These are phyloP conservation scores for Boletus bicolor DNA, from an alignment of 768 basidiomycete species.

Conservation along the genomic window DNA sequence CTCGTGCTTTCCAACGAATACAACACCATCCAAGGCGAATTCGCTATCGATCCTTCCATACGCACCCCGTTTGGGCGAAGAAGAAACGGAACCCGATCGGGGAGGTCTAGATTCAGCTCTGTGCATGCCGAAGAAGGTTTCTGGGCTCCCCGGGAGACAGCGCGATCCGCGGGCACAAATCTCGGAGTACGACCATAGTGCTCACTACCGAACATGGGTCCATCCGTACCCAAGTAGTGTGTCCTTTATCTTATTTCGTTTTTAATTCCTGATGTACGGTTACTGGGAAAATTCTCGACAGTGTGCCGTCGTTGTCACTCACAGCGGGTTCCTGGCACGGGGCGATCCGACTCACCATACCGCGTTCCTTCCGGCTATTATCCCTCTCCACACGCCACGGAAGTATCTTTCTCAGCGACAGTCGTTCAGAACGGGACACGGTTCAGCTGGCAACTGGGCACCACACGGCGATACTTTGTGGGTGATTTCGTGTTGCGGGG, in stretches of 20 bases:
- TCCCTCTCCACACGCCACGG: conserved; percentile 19
- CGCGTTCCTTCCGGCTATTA: conserved; percentile 22
- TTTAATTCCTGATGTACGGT: conserved; percentile 28
- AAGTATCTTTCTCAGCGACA: conserved; percentile 10
- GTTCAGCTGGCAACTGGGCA: conserved; percentile 18
- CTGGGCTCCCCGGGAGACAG: too few species aligned
- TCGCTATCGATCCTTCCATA: conserved; percentile 43
- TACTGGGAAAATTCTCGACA: conserved; percentile 12
- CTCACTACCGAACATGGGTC: too few species aligned
- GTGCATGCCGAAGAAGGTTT: conserved; percentile 33
- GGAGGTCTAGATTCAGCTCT: conserved; percentile 29
- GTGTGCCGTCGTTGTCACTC: conserved; percentile 16
- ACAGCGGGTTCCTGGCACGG: conserved; percentile 12
- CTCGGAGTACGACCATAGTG: too few species aligned
- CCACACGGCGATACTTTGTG: conserved; percentile 22
- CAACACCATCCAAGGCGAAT: conserved; percentile 26
- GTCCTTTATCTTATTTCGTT: too few species aligned
- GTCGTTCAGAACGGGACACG: conserved; percentile 12
- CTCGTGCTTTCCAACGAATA: conserved; percentile 10
- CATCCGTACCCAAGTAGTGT: too few species aligned
- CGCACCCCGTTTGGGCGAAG: conserved; percentile 28
- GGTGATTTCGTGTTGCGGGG: conserved; percentile 9
- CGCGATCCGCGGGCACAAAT: too few species aligned
- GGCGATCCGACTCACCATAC: conserved; percentile 12
- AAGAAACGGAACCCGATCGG: too few species aligned